Conservation (phyloP, 2,329 filamentous ascomycete species). For the Fonsecaea monophora region DNA sequence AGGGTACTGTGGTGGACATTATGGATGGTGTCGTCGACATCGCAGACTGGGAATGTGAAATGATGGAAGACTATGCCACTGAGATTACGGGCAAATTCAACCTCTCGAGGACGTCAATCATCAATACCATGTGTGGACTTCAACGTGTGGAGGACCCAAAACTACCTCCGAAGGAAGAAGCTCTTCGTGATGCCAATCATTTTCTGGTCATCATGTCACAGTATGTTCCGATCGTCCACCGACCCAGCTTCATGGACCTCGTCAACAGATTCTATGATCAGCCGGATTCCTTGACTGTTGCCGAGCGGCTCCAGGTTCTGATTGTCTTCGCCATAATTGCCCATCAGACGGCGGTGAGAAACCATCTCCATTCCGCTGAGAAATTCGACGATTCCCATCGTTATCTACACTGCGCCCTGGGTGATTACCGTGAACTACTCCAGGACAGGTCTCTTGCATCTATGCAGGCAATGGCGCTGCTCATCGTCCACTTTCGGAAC, state of each 20-base stretch:
- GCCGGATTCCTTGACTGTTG: conserved; percentile 64
- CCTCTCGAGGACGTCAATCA: conserved; percentile 74
- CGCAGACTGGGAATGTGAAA: conserved; percentile 71
- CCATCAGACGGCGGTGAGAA: conserved; percentile 77
- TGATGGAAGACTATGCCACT: conserved; percentile 58
- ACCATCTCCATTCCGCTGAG: conserved; percentile 63
- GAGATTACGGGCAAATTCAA: conserved; percentile 63
- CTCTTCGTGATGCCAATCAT: conserved; percentile 73
- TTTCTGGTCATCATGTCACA: conserved; percentile 75
- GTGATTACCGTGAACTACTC: conserved; percentile 70
- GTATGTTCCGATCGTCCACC: conserved; percentile 79
- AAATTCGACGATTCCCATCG: conserved; percentile 69
- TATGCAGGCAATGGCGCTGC: conserved; percentile 74
- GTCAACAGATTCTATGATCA: conserved; percentile 76
- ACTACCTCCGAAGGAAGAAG: conserved; percentile 69
- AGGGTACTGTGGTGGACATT: conserved; percentile 77
- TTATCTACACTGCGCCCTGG: conserved; percentile 78
- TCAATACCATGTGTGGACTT: conserved; percentile 69
- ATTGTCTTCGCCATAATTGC: conserved; percentile 81
- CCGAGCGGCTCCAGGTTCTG: conserved; percentile 74
- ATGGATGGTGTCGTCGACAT: conserved; percentile 77
- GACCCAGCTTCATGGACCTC: conserved; percentile 72
- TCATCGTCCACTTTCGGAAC: conserved; percentile 74
- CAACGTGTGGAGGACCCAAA: conserved; percentile 62
- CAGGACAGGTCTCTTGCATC: conserved; percentile 68